A percentile compares a stretch with the other conserved stretches of the same genome.
phyloP scores from a whole-genome alignment of 1,284 basidiomycete species.

The Ceratorhiza oryzae-sativae region DNA sequence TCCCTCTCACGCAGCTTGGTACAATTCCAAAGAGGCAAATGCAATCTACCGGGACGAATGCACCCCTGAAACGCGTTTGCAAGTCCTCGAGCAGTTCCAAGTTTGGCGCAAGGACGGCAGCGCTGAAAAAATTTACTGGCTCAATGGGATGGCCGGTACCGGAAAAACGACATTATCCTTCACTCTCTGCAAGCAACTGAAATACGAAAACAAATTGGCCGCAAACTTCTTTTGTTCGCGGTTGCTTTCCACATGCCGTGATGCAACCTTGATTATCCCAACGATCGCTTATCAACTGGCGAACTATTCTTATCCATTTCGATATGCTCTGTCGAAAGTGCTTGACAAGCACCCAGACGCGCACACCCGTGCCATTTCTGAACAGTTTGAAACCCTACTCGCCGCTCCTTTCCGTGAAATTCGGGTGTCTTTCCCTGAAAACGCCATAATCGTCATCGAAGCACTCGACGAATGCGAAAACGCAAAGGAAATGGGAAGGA shows the following conservation, averaged over 20 bases:
- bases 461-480: constrained; percentile 39
- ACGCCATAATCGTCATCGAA: constrained; percentile 38
- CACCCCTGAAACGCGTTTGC: constrained; percentile 27
- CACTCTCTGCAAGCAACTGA: constrained; percentile 43
- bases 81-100: constrained; percentile 39
- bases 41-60: constrained; percentile 12
- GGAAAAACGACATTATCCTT: constrained; percentile 46
- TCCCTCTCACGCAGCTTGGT: constrained; percentile 14
- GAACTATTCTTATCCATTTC: constrained; percentile 17
- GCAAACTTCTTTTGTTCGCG: constrained; percentile 50
- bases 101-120: constrained; percentile 36
- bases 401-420: constrained; percentile 8
- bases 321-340: not conserved
- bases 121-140: constrained; percentile 44
- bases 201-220: constrained; percentile 43
- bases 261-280: constrained; percentile 35
- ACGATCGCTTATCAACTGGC: constrained; percentile 39
- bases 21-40: constrained; percentile 4
- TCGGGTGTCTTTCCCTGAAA: not conserved
- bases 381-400: constrained; percentile 33
- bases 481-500: not conserved
- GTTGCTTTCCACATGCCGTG: constrained; percentile 6
- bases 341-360: constrained; percentile 17
- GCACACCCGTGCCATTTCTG: not conserved
- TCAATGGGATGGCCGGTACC: constrained; percentile 46